phyloP scores from a whole-genome alignment of 1,284 basidiomycete genomes.

The Flammula alnicola region DNA sequence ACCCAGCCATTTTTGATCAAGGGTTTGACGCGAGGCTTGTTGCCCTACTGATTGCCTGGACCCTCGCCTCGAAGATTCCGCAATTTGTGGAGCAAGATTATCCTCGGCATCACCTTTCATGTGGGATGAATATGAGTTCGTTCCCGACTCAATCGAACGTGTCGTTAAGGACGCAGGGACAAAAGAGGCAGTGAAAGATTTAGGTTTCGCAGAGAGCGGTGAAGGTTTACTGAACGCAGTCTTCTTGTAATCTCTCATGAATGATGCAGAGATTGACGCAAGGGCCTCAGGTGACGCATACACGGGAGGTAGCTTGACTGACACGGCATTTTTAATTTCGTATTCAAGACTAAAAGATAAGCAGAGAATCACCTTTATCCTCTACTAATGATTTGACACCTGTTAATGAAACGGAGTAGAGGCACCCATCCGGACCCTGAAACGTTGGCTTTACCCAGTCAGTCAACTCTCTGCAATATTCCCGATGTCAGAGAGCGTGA shows the following conservation, averaged over 20 bases:
- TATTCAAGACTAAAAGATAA: background rate
- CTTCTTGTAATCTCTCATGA: conserved; percentile 26
- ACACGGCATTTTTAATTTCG: background rate
- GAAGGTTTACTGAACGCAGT: conserved; percentile 21
- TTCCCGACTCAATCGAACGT: conserved; percentile 1
- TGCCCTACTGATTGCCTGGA: background rate
- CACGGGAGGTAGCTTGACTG: conserved; percentile 14
- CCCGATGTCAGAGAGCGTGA: conserved; percentile 3
- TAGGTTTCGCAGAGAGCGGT: conserved; percentile 11
- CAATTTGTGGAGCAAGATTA: conserved; percentile 2
- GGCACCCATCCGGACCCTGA: conserved; percentile 13
- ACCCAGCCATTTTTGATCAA: conserved; percentile 8
- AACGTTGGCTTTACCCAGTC: conserved; percentile 21
- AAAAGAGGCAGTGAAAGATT: conserved; percentile 5
- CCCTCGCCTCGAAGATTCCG: conserved; percentile 14
- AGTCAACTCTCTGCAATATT: conserved; percentile 18
- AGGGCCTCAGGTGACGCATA: conserved; percentile 26
- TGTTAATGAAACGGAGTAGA: conserved; percentile 20
- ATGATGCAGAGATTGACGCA: conserved; percentile 24
- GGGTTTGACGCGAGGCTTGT: conserved; percentile 9
- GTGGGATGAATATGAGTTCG: background rate
- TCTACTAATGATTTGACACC: conserved; percentile 17
- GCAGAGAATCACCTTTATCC: background rate
- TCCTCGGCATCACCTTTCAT: background rate
- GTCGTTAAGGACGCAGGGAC: conserved; percentile 8